Percentiles rank a stretch among this genome's conserved stretches.
Evolutionary conservation across 83 land plant genomes (phyloP).

Genomic region (Picea engelmannii): DNA sequence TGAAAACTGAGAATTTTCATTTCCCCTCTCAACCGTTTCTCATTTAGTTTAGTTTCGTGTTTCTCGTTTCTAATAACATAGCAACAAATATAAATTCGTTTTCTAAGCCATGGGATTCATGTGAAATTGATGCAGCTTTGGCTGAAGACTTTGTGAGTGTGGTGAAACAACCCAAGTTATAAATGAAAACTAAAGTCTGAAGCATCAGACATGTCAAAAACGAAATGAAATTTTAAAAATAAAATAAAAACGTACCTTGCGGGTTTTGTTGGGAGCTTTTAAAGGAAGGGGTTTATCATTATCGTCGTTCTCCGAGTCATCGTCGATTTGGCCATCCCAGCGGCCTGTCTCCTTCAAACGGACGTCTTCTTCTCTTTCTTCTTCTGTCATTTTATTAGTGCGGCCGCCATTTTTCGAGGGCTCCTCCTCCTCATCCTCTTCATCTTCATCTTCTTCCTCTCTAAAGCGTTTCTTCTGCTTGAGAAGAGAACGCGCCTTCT

Average conservation of each 20-base stretch:
- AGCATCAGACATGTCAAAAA: neutral
- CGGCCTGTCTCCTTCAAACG: neutral
- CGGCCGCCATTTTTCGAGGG: constrained; percentile 7
- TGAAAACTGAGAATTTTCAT: no score
- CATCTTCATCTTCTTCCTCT: constrained; percentile 25
- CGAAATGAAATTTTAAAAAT: neutral
- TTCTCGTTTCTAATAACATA: no score
- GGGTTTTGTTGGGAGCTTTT: neutral
- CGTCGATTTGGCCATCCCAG: constrained; percentile 7
- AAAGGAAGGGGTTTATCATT: neutral
- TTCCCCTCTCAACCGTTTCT: no score
- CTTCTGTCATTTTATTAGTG: neutral
- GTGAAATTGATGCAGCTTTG: no score
- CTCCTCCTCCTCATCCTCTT: constrained; percentile 13
- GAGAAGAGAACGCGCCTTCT: constrained; percentile 22
- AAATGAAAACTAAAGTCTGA: neutral
- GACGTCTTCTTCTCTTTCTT: neutral
- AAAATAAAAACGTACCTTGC: neutral
- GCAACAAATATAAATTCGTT: no score
- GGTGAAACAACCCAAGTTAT: neutral
- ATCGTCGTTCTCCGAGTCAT: neutral
- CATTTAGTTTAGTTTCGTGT: no score
- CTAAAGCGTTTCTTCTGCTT: constrained; percentile 20
- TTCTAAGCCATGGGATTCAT: no score
- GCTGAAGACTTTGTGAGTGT: no score